A percentile compares a stretch with the other conserved stretches of the same genome.
phyloP scores from a whole-genome alignment of 768 basidiomycete species.

The Lyophyllum semitale region DNA sequence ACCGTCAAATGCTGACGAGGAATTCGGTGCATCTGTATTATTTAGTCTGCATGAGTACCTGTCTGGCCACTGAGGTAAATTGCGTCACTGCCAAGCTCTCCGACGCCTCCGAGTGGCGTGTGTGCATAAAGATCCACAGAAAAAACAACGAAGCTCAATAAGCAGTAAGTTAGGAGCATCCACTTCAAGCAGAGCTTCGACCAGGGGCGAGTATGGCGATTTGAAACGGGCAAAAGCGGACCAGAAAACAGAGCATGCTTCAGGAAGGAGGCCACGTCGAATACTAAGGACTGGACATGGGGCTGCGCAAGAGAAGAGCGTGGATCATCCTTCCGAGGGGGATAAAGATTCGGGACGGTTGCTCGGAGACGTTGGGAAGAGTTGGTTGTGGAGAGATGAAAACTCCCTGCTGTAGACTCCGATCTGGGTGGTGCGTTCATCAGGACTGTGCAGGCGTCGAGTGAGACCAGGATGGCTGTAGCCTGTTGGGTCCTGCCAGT shows the following conservation, averaged over 20 bases:
- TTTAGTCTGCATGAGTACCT: not conserved
- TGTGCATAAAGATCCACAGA: constrained; percentile 32
- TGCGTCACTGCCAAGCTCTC: not conserved
- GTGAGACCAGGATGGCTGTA: no score
- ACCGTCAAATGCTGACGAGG: constrained; percentile 24
- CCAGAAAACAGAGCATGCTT: constrained; percentile 14
- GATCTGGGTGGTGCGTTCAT: constrained; percentile 24
- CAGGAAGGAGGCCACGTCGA: constrained; percentile 11
- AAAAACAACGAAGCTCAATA: constrained; percentile 40
- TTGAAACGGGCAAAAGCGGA: constrained; percentile 7
- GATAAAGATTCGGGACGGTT: constrained; percentile 13
- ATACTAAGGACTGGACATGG: constrained; percentile 14
- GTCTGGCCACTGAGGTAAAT: constrained; percentile 4
- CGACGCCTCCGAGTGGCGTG: not conserved
- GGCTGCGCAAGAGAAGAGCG: not conserved
- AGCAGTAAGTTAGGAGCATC: constrained; percentile 39
- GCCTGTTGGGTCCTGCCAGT: no score
- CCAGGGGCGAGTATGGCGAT: constrained; percentile 27
- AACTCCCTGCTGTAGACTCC: constrained; percentile 31
- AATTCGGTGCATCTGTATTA: constrained; percentile 2
- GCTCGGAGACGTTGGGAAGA: constrained; percentile 43
- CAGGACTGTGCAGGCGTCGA: not conserved
- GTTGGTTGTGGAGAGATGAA: constrained; percentile 45
- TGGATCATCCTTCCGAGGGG: constrained; percentile 7
- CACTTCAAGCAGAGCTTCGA: constrained; percentile 32